These are phyloP conservation scores for Claviceps sorghi DNA, from an alignment of 2,329 filamentous ascomycete genomes.

Conservation along the genomic window DNA sequence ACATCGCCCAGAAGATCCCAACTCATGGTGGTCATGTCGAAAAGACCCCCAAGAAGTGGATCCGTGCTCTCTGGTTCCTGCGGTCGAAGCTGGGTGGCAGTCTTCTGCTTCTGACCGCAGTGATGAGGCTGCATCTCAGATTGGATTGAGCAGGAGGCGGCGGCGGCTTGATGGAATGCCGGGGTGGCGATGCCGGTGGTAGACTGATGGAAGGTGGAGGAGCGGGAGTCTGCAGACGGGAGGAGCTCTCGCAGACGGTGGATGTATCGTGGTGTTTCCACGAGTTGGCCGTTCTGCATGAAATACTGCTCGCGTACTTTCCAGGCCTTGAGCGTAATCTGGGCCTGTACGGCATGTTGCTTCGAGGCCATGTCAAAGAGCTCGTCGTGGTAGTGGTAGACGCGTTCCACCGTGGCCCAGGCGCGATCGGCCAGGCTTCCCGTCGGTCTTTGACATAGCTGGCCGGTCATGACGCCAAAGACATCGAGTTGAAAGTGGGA, in stretches of 20 bases:
- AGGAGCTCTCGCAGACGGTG: conserved; percentile 28
- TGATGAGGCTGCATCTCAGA: not conserved
- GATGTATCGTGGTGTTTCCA: conserved; percentile 32
- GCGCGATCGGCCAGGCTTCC: conserved; percentile 38
- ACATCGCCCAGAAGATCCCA: conserved; percentile 31
- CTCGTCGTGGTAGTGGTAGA: conserved; percentile 35
- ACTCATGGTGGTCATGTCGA: conserved; percentile 29
- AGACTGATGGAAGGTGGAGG: conserved; percentile 14
- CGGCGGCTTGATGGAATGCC: not conserved
- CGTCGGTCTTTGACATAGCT: conserved; percentile 33
- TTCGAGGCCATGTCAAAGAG: conserved; percentile 34
- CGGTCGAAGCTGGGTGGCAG: not conserved
- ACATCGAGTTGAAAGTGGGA: conserved; percentile 42
- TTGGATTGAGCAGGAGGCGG: not conserved
- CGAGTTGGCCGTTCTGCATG: conserved; percentile 19
- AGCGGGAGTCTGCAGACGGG: conserved; percentile 23
- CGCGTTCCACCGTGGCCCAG: conserved; percentile 32
- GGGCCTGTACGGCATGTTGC: conserved; percentile 28
- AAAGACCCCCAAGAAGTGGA: conserved; percentile 27
- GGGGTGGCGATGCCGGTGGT: not conserved
- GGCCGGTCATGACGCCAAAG: conserved; percentile 39
- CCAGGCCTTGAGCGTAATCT: conserved; percentile 38
- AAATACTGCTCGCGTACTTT: conserved; percentile 31
- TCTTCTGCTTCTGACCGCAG: conserved; percentile 1
- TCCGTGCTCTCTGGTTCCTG: conserved; percentile 21